phyloP scores from a whole-genome alignment of 306 rosid genomes.

The Prunus persica region Prunus_persica_NCBIv2 NC_034013.1:9621001-9621500 shows the following conservation, averaged over 20 bases:
- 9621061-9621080: slow-evolving; percentile 55
- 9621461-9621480: slow-evolving; percentile 72
- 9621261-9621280: slow-evolving; percentile 92
- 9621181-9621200: slow-evolving; percentile 55
- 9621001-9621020: slow-evolving; percentile 82
- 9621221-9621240: slow-evolving; percentile 73
- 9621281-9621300: slow-evolving; percentile 98
- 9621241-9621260: slow-evolving; percentile 96
- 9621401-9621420: slow-evolving; percentile 90
- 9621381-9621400: slow-evolving; percentile 90
- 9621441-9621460: slow-evolving; percentile 88
- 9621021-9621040: slow-evolving; percentile 55
- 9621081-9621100: slow-evolving; percentile 73
- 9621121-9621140: slow-evolving; percentile 88
- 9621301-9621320: slow-evolving; percentile 93
- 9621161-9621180: slow-evolving; percentile 50
- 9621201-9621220: slow-evolving; percentile 86
- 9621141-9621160: slow-evolving; percentile 70
- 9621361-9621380: slow-evolving; percentile 82
- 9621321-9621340: slow-evolving; percentile 87
- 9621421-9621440: slow-evolving; percentile 91
- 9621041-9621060: slow-evolving; percentile 27
- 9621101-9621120: slow-evolving; percentile 89
- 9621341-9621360: slow-evolving; percentile 87
- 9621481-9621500: slow-evolving; percentile 76